phyloP scores from a whole-genome alignment of 2,329 filamentous ascomycete genomes.

The Colletotrichum lini region DNA sequence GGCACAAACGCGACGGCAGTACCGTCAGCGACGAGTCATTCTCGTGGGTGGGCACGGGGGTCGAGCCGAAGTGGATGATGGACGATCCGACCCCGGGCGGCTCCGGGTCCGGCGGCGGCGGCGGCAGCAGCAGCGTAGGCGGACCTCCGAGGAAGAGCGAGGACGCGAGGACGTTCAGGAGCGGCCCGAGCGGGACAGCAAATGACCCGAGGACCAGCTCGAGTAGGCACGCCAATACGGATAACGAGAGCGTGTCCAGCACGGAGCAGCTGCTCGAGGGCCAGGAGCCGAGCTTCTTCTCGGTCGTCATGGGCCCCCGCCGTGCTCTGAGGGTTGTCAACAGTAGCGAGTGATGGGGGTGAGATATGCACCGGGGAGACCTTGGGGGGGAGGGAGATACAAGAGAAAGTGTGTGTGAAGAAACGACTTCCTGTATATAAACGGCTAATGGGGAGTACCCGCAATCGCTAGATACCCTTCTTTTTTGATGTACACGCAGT shows the following conservation, averaged over 20 bases:
- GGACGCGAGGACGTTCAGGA: slow-evolving; percentile 31
- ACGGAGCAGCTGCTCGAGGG: slow-evolving; percentile 72
- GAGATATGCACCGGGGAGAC: neutral
- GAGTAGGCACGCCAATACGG: slow-evolving; percentile 46
- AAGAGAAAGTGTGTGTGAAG: slow-evolving; percentile 18
- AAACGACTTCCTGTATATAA: slow-evolving; percentile 27
- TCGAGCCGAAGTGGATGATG: slow-evolving; percentile 50
- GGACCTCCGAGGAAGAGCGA: slow-evolving; percentile 44
- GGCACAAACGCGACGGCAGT: slow-evolving; percentile 45
- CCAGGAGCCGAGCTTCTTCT: slow-evolving; percentile 80
- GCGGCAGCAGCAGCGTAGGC: slow-evolving; percentile 42
- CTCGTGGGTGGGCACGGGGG: slow-evolving; percentile 51
- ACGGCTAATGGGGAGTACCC: neutral
- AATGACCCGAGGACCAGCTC: slow-evolving; percentile 40
- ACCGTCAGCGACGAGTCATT: slow-evolving; percentile 46
- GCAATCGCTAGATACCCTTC: slow-evolving; percentile 41
- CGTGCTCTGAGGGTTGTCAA: slow-evolving; percentile 80
- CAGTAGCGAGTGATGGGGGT: slow-evolving; percentile 49
- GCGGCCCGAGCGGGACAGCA: slow-evolving; percentile 35
- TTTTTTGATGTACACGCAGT: slow-evolving; percentile 16
- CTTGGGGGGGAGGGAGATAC: neutral
- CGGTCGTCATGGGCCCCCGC: slow-evolving; percentile 76
- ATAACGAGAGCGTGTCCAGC: slow-evolving; percentile 51
- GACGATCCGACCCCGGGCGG: slow-evolving; percentile 45
- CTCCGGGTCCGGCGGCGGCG: slow-evolving; percentile 43